Base-by-base conservation (phyloP, 805 yeast species). In the Tetrapisispora fleetii region DNA sequence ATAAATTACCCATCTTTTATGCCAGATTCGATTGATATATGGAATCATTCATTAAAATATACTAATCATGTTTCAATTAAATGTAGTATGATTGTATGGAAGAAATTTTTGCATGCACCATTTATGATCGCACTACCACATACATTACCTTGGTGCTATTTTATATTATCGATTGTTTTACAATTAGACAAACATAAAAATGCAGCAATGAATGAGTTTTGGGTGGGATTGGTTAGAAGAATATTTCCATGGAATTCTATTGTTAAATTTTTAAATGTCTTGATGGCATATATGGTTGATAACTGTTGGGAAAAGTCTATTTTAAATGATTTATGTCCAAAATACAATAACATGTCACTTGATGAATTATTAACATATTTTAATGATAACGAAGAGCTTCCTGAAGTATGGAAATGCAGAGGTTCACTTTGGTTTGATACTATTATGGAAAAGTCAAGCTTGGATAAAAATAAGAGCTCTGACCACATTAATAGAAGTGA, bases 391-490 rank as follows among this genome's bases (percentile, higher is more conserved):
- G 91, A 84, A 60, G 76, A 71, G 40, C 67, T 85, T 45, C 79
- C 85, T 40, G 95, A 85, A 64, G 83, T 81, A 19, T 85, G 90
- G 90, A 81, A 81, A 59, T 80, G 89, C 58, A 84, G 91, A 88
- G 95, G 95, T 2, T 77, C 88, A 0, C 61, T 85, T 39, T 85
- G 93, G 91, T 85, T 78, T 65, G 90, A 85, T 63, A 67, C 69
- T 24, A 69, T 85, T 37, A 58, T 69, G 16, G 61, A 72, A 40
- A 84, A 83, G 76, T 43, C 27, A 48, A 50, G 43, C 2, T 37
- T 48, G n/a, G 38, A 47, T 13, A 39, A 35, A 11, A 54, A 74
- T 53, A 66, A 66, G 38, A 75, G 70, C 43, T 66, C 71, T 35
- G 71, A 66, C 43, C 73, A 73, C 21, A 77, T 82, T 3, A 87